Conservation (phyloP, 2,329 filamentous ascomycete species). For the Fusarium sp. region DNA sequence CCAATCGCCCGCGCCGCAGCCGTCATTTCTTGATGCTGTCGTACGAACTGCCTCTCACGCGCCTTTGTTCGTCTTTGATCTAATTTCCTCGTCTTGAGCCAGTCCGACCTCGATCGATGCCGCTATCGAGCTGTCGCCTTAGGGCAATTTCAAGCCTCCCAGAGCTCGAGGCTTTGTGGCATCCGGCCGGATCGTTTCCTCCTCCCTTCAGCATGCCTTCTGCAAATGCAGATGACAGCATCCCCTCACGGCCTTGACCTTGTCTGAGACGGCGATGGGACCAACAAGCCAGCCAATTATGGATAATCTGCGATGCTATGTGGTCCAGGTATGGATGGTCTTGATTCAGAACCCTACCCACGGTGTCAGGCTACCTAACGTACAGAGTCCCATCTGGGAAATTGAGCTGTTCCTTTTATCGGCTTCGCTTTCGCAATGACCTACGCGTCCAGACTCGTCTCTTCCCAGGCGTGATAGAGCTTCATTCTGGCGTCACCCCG, state of each 20-base stretch:
- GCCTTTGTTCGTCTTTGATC: constrained; percentile 22
- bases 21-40: constrained; percentile 33
- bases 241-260: constrained; percentile 13
- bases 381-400: neutral
- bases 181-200: neutral
- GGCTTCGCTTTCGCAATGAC: neutral
- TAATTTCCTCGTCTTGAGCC: constrained; percentile 24
- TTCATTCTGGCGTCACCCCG: constrained; percentile 7
- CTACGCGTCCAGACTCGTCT: constrained; percentile 2
- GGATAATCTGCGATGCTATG: neutral
- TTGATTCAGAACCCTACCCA: neutral
- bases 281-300: constrained; percentile 8
- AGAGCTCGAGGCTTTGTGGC: neutral
- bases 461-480: neutral
- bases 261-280: constrained; percentile 28
- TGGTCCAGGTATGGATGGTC: neutral
- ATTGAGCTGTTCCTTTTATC: neutral
- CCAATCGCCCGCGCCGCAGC: constrained; percentile 35
- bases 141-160: constrained; percentile 2
- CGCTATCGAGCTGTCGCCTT: neutral
- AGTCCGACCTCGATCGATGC: constrained; percentile 13
- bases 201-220: neutral
- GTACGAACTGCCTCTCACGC: constrained; percentile 35
- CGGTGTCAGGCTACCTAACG: neutral
- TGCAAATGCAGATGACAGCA: constrained; percentile 14